Conservation (phyloP, 371 early-diverging fungal genomes). For the Mucor ambiguus region DNA sequence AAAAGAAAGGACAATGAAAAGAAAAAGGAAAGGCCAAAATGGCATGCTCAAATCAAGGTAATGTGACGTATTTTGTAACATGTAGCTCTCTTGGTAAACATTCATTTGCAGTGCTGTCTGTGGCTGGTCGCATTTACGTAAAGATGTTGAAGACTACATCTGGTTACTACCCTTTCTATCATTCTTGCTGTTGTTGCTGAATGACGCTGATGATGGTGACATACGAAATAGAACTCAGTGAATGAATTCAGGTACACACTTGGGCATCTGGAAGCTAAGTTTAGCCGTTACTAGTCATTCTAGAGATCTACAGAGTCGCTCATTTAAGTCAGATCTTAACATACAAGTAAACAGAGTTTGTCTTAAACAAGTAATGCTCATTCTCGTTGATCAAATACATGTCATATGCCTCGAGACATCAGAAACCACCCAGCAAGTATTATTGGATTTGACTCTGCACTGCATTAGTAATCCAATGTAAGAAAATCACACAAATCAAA, state of each 20-base stretch:
- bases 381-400: too few relatives aligned
- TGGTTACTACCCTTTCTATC: background rate
- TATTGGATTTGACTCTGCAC: too few relatives aligned
- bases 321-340: background rate
- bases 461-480: too few relatives aligned
- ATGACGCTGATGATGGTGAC: background rate
- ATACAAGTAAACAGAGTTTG: too few relatives aligned
- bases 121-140: background rate
- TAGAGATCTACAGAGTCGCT: background rate
- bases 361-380: too few relatives aligned
- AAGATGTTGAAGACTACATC: too few relatives aligned
- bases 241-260: background rate
- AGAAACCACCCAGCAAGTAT: too few relatives aligned
- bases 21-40: slow-evolving; percentile 8
- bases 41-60: background rate
- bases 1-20: background rate
- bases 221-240: background rate
- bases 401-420: too few relatives aligned
- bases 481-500: too few relatives aligned
- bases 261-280: background rate
- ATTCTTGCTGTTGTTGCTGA: background rate
- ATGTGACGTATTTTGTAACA: slow-evolving; percentile 4
- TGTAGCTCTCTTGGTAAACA: background rate
- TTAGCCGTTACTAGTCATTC: background rate
- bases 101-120: background rate